Base-by-base conservation (phyloP, 2,329 filamentous ascomycete species). In the Gliomastix tumulicola region DNA sequence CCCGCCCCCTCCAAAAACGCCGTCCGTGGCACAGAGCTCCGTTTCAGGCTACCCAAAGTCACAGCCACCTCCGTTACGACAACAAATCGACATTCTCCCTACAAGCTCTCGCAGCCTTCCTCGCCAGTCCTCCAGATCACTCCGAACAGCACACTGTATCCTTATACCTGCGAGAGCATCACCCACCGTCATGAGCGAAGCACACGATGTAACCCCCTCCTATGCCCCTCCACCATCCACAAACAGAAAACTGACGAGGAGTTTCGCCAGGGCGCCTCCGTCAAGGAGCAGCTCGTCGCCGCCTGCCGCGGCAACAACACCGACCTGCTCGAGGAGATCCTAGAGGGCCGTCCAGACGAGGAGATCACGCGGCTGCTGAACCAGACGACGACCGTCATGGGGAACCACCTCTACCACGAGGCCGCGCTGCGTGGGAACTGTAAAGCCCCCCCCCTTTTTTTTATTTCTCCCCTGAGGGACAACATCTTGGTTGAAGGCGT, bases 281-380 rank as follows among this genome's bases (percentile, higher is more conserved):
- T 81, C 32, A 74, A 82, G 59, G 90, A 97, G 68, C 76, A 86
- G 53, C 76, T 97, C 50, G 79, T 97, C 63, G 90, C 94, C 68
- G 87, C 92, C 51, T 94, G 86, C 66, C 87, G 90, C 43, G 79
- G 88, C 54, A 90, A 97, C 73, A 96, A 97, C 65, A 81, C 81
- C 48, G 82, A 90, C 37, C 79, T 97, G 42, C 78, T 97, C 39
- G 65, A 76, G 49, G 82, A 92, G 51, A 74, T 89, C 39, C 71
- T 96, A 47, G 63, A 74, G 30, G 65, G 66, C 46, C 74, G 75
- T 46, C 63, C 66, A 40, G 78, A 82, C 37, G 71, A 77, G 41
- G 71, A 84, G 51, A 78, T 87, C 42, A 80, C 88, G 22, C 60
- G 75, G 35, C 79, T 94, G 47, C 79, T 98, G 57, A 98, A 98